Evolutionary conservation across 2,329 filamentous ascomycete species (phyloP), one percentile per base, ranked within the genome.

Genomic region (Aspergillus ochraceoroseus): DNA sequence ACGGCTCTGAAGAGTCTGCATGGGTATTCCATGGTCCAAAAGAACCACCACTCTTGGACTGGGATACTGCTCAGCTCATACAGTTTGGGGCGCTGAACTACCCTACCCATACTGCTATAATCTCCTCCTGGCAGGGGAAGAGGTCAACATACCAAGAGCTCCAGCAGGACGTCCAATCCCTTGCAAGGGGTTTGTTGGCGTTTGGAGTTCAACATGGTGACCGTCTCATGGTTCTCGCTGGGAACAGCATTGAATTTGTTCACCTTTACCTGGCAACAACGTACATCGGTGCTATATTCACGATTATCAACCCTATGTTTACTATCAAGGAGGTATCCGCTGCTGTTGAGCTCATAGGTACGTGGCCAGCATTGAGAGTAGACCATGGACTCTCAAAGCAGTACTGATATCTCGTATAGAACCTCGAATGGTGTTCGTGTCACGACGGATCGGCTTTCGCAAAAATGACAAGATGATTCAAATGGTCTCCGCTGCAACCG

Each of bases 231-330:
- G 80, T 86, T 49, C 82, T 85, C 75, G 80, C 81, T 57, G 63
- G 70, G 5, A 71, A 73, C 40, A 67, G 68, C 43, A 64, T 70
- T 32, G 65, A 71, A 46, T 72, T 62, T 41, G 48, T 81, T 12
- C 71, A 80, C 11, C 73, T 84, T 11, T 82, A 84, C 67, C 83
- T 85, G 44, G 80, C 79, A 5, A 79, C 75, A 13, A 75, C 77
- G 37, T 70, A 75, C 40, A 25, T 82, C 27, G 78, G 79, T 11
- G 76, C 71, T 33, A 76, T 80, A 17, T 70, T 38, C 22, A 33
- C 85, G 33, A 82, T 85, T 33, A 84, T 85, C 34, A 86, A 87
- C 65, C 86, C 84, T 63, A 86, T 82, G 0, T 86, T 86, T 58
- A 86, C 82, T 3, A 71, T 78, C 3, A 66, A 79, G 34, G 63